Evolutionary conservation across 164 flowering plant species (phyloP), one percentile per base, ranked within the genome.

Genomic region (Annona squamosa): DNA sequence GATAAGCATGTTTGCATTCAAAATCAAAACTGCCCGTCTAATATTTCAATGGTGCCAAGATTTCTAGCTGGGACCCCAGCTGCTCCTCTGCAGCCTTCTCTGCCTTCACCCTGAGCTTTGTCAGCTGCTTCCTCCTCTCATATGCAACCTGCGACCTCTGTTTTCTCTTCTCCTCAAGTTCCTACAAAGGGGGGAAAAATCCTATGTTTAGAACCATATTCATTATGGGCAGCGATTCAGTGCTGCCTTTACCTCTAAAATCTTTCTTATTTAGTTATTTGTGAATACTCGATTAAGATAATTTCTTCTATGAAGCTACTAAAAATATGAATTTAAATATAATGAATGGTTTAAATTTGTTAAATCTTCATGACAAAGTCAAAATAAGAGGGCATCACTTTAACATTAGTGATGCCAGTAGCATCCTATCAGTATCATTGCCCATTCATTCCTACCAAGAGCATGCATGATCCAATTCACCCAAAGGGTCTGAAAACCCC

Each of bases 51-150:
- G 91, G 84, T 17, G 90, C 85, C 75, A 92, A 77, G 57, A 88
- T 73, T 2, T 85, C 92, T 18, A 90, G 75, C 57, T 92, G 86
- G 44, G 91, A 37, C 44, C 94, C 94, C 61, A 89, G 91, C 76
- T 87, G 86, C 81, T 87, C 90, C 59, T 87, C 90, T 6, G 89
- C 93, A 62, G 66, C 76, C 84, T 84, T 87, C 86, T 88, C 95
- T 5, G 97, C 97, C 78, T 87, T 87, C 43, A 82, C 77, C 77
- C 90, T 84, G 62, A 91, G 80, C 67, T 86, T 89, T 5, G 66
- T 78, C 70, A 90, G 63, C 72, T 88, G 87, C 81, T 90, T 90
- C 86, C 77, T 90, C 83, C 85, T 82, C 74, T 89, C 87, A 65
- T 90, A 89, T 2, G 76, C 46, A 3, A 77, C 73, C 59, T 77